Conservation (phyloP, 2,329 filamentous ascomycete genomes). For the Cordyceps militaris region DNA sequence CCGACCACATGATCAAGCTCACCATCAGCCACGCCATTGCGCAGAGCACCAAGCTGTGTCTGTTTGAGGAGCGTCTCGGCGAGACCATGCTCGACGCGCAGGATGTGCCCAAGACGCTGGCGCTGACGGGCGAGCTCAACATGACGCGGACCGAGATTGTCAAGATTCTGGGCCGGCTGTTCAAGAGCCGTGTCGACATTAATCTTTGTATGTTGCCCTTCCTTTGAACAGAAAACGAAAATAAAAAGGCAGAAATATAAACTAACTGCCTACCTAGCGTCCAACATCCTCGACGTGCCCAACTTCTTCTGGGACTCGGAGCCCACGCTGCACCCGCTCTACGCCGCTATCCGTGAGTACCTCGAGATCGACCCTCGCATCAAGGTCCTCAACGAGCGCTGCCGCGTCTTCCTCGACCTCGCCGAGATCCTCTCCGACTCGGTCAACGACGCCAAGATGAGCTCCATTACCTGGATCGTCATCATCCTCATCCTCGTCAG, state of each 20-base stretch:
- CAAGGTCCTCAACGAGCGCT: slow-evolving; percentile 94
- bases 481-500: slow-evolving; percentile 88
- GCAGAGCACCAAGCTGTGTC: slow-evolving; percentile 91
- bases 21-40: slow-evolving; percentile 96
- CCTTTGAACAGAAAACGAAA: slow-evolving; percentile 15
- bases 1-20: slow-evolving; percentile 97
- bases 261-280: slow-evolving; percentile 47
- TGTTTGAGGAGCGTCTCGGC: slow-evolving; percentile 94
- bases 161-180: slow-evolving; percentile 80
- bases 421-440: slow-evolving; percentile 91
- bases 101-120: slow-evolving; percentile 81
- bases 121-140: slow-evolving; percentile 80
- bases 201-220: slow-evolving; percentile 72
- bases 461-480: slow-evolving; percentile 93
- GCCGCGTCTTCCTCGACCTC: slow-evolving; percentile 90
- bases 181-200: slow-evolving; percentile 91
- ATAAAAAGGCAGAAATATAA: too few species aligned
- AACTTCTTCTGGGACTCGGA: slow-evolving; percentile 99
- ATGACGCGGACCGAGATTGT: slow-evolving; percentile 92
- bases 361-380: slow-evolving; percentile 95
- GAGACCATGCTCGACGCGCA: slow-evolving; percentile 90
- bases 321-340: slow-evolving; percentile 88
- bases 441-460: slow-evolving; percentile 93
- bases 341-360: slow-evolving; percentile 91
- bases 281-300: slow-evolving; percentile 90